Conservation (phyloP, 805 yeast genomes). For the Cyberlindnera veronae region DNA sequence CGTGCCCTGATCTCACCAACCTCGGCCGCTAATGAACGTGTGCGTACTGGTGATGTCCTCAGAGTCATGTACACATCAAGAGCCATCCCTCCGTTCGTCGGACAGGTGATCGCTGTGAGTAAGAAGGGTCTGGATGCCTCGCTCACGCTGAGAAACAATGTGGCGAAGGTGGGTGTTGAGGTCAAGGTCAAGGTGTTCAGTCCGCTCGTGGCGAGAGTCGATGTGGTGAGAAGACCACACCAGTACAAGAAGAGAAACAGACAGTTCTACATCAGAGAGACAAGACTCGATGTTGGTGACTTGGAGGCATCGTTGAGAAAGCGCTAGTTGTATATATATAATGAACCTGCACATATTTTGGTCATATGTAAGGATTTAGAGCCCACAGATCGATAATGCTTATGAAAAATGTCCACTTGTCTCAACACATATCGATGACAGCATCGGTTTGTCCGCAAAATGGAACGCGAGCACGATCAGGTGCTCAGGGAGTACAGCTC, state of each 20-base stretch:
- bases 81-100: constrained; percentile 62
- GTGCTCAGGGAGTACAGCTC: constrained; percentile 5
- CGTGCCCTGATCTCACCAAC: constrained; percentile 46
- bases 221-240: constrained; percentile 69
- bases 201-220: constrained; percentile 74
- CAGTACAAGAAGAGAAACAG: constrained; percentile 76
- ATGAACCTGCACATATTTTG: too few relatives aligned
- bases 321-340: constrained; percentile 2
- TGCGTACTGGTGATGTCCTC: constrained; percentile 81
- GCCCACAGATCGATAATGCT: too few relatives aligned
- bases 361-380: too few relatives aligned
- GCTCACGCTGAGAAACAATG: constrained; percentile 76
- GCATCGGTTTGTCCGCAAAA: too few relatives aligned
- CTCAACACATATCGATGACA: too few relatives aligned
- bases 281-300: constrained; percentile 73
- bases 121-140: constrained; percentile 71
- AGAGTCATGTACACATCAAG: constrained; percentile 62
- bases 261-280: constrained; percentile 85
- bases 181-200: constrained; percentile 75
- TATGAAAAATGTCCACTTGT: too few relatives aligned
- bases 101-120: constrained; percentile 75
- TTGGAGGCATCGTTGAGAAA: constrained; percentile 44
- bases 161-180: constrained; percentile 83
- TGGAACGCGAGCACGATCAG: constrained; percentile 6
- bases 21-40: constrained; percentile 35